Evolutionary conservation across 768 basidiomycete species (phyloP).

Genomic region (Auricularia cornea): DNA sequence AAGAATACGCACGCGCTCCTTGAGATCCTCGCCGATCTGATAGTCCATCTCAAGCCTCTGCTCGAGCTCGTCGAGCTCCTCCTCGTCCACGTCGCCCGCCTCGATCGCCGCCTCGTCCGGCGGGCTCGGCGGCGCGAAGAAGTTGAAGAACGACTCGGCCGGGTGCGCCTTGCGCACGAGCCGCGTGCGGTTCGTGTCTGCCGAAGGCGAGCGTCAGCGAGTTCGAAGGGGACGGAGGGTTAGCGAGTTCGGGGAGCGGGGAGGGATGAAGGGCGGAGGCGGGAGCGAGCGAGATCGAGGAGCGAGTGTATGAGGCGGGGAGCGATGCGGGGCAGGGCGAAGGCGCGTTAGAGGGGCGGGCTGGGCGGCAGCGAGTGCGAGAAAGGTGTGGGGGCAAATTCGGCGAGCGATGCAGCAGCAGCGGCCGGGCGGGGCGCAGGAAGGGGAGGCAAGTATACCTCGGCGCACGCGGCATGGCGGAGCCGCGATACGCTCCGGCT

Average conservation of each 20-base stretch:
- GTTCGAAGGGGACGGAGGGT: too few relatives aligned
- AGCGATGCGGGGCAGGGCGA: conserved; percentile 1
- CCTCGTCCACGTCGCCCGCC: conserved; percentile 64
- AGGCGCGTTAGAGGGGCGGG: too few relatives aligned
- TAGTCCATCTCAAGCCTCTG: conserved; percentile 94
- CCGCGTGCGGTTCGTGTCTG: conserved; percentile 79
- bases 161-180: conserved; percentile 80
- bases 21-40: conserved; percentile 96
- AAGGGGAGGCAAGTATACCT: too few relatives aligned
- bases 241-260: not conserved
- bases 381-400: too few relatives aligned
- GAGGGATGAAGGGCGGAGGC: conserved; percentile 4
- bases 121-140: conserved; percentile 78
- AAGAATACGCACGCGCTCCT: conserved; percentile 64
- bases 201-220: too few relatives aligned
- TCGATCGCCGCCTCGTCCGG: conserved; percentile 63
- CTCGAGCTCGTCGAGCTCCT: conserved; percentile 84
- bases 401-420: too few relatives aligned
- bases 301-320: not conserved
- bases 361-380: not conserved
- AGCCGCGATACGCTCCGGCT: too few relatives aligned
- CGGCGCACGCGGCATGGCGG: too few relatives aligned
- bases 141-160: conserved; percentile 97
- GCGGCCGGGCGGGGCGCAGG: too few relatives aligned
- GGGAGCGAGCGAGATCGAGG: not conserved